Evolutionary conservation across 2,329 filamentous ascomycete genomes (phyloP).

Genomic region (Arthrinium phaeospermum): DNA sequence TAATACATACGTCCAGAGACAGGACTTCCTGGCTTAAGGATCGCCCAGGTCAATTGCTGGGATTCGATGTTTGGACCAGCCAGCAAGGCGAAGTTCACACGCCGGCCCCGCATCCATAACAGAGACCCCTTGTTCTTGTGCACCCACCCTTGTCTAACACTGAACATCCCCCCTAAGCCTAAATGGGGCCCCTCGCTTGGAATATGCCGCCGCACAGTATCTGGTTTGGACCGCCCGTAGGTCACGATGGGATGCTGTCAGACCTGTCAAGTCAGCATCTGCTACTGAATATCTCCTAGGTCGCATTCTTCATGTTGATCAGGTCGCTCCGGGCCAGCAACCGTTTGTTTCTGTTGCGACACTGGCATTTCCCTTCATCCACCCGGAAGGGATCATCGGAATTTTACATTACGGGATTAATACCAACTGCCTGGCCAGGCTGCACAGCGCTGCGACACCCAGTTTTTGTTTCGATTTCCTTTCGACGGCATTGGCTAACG

Average conservation of each 20-base stretch:
- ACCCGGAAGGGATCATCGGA: conserved; percentile 22
- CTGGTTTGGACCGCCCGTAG: conserved; percentile 1
- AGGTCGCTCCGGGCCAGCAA: background rate
- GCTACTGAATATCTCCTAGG: conserved; percentile 1
- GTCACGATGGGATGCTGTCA: background rate
- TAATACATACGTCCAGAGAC: background rate
- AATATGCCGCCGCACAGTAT: conserved; percentile 14
- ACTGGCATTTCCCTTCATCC: conserved; percentile 18
- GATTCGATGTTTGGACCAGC: background rate
- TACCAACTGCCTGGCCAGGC: conserved; percentile 16
- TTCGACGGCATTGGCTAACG: background rate
- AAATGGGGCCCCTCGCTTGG: conserved; percentile 9
- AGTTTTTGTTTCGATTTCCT: conserved; percentile 9
- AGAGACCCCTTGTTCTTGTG: background rate
- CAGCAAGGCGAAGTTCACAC: conserved; percentile 10
- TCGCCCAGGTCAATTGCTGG: background rate
- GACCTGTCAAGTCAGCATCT: conserved; percentile 1
- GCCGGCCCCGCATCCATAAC: background rate
- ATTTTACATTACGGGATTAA: conserved; percentile 24
- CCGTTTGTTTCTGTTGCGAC: background rate
- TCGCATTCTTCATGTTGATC: conserved; percentile 9
- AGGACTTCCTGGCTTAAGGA: background rate
- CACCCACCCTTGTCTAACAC: conserved; percentile 1
- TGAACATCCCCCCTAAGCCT: background rate
- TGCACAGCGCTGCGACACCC: background rate